A percentile compares a stretch with the other conserved stretches of the same genome.
Conservation (phyloP, 2,329 filamentous ascomycete genomes). For the Emergomyces africanus region DNA sequence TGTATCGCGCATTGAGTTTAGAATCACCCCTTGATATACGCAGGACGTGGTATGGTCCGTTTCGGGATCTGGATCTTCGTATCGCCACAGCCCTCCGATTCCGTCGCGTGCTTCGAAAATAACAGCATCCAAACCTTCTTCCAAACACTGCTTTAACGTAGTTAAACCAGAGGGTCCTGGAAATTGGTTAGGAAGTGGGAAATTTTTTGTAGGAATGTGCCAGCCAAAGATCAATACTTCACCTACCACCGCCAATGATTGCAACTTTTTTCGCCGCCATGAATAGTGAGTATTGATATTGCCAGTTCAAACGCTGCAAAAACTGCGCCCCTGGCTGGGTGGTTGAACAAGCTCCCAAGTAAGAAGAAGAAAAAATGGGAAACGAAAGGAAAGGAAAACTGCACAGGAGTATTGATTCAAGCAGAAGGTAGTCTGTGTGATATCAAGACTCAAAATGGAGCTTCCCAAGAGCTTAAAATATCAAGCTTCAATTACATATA, state of each 20-base stretch:
- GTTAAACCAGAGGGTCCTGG: conserved; percentile 24
- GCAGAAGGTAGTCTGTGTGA: too few species aligned
- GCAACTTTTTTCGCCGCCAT: conserved; percentile 8
- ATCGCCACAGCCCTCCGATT: conserved; percentile 31
- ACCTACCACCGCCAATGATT: conserved; percentile 14
- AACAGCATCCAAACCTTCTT: conserved; percentile 23
- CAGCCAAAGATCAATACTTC: neutral
- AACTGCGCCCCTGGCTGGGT: neutral
- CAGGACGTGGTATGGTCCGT: conserved; percentile 19
- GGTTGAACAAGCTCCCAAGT: neutral
- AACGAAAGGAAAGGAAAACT: neutral
- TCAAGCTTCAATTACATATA: too few species aligned
- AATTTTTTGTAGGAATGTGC: neutral
- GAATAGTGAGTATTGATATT: neutral
- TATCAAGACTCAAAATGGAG: neutral
- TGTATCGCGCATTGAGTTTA: conserved; percentile 28
- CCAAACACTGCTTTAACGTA: conserved; percentile 28
- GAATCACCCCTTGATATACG: conserved; percentile 25
- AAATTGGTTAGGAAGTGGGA: neutral
- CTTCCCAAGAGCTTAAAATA: neutral
- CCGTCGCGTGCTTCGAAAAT: conserved; percentile 24
- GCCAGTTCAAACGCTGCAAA: neutral
- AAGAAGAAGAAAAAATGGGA: too few species aligned
- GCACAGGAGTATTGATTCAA: neutral
- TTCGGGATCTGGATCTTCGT: conserved; percentile 18